Conservation (phyloP, 2,329 filamentous ascomycete species). For the Alternaria tenuissima region DNA sequence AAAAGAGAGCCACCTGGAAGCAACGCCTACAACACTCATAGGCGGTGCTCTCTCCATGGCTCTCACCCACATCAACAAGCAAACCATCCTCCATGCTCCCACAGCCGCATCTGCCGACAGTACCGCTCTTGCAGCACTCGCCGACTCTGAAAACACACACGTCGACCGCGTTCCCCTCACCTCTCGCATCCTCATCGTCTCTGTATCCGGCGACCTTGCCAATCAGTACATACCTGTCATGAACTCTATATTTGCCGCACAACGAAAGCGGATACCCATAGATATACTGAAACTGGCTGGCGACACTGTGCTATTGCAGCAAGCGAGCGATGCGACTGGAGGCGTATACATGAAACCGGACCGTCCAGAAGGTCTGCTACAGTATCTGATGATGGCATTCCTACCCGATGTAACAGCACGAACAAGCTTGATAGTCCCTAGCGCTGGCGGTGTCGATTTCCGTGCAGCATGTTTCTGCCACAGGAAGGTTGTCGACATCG, state of each 20-base stretch:
- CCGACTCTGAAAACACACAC: slow-evolving; percentile 48
- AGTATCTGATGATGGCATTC: slow-evolving; percentile 95
- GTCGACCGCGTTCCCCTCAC: slow-evolving; percentile 64
- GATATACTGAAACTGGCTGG: slow-evolving; percentile 89
- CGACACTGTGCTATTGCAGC: slow-evolving; percentile 90
- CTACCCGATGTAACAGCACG: slow-evolving; percentile 74
- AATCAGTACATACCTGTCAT: slow-evolving; percentile 97
- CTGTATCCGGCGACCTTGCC: slow-evolving; percentile 85
- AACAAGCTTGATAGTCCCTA: slow-evolving; percentile 76
- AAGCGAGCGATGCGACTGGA: slow-evolving; percentile 78
- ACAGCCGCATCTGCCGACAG: slow-evolving; percentile 54
- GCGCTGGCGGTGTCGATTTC: slow-evolving; percentile 89
- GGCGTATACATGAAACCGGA: slow-evolving; percentile 72
- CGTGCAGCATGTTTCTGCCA: slow-evolving; percentile 99
- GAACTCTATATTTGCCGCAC: slow-evolving; percentile 97
- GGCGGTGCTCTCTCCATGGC: slow-evolving; percentile 91
- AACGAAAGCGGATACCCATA: slow-evolving; percentile 85
- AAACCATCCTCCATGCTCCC: slow-evolving; percentile 62
- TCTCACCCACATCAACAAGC: slow-evolving; percentile 88
- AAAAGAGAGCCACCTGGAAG: slow-evolving; percentile 66
- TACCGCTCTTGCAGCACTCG: slow-evolving; percentile 55
- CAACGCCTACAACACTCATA: slow-evolving; percentile 81
- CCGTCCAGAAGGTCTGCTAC: slow-evolving; percentile 70
- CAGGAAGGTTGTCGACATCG: slow-evolving; percentile 85
- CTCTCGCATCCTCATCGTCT: slow-evolving; percentile 87